These are phyloP conservation scores for Ophiosphaerella narmari DNA, from an alignment of 2,329 filamentous ascomycete species.

Conservation along the genomic window DNA sequence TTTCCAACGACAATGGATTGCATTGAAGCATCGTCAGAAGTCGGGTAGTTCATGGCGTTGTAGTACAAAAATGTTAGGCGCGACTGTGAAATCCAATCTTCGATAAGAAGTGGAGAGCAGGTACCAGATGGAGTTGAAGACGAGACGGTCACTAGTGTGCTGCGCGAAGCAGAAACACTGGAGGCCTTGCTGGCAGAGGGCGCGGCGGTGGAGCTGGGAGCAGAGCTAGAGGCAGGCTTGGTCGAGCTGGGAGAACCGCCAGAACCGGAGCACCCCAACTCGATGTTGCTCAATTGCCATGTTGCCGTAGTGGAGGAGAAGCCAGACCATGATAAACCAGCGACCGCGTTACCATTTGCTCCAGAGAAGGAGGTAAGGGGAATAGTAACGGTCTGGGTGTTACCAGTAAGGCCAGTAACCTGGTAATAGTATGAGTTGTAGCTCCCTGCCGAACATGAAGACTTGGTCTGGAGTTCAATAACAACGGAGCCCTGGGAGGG, in stretches of 20 bases:
- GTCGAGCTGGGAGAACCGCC: conserved; percentile 7
- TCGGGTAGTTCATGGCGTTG: conserved; percentile 61
- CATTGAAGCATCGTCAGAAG: conserved; percentile 63
- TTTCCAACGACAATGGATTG: conserved; percentile 59
- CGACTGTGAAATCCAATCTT: conserved; percentile 67
- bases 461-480: conserved; percentile 56
- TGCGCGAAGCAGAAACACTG: conserved; percentile 10
- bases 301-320: conserved; percentile 46
- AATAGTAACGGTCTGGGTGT: conserved; percentile 56
- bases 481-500: conserved; percentile 48
- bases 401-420: conserved; percentile 55
- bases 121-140: conserved; percentile 31
- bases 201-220: not conserved
- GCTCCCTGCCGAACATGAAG: conserved; percentile 48
- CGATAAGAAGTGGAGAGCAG: conserved; percentile 56
- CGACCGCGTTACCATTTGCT: conserved; percentile 57
- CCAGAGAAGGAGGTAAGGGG: conserved; percentile 56
- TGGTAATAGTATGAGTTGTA: conserved; percentile 53
- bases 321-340: conserved; percentile 51
- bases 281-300: conserved; percentile 57
- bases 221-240: not conserved
- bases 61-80: conserved; percentile 65
- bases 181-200: not conserved
- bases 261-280: conserved; percentile 49
- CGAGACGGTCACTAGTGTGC: conserved; percentile 21